Conservation (phyloP, 2,329 filamentous ascomycete species). For the Thermothelomyces thermophilus region DNA sequence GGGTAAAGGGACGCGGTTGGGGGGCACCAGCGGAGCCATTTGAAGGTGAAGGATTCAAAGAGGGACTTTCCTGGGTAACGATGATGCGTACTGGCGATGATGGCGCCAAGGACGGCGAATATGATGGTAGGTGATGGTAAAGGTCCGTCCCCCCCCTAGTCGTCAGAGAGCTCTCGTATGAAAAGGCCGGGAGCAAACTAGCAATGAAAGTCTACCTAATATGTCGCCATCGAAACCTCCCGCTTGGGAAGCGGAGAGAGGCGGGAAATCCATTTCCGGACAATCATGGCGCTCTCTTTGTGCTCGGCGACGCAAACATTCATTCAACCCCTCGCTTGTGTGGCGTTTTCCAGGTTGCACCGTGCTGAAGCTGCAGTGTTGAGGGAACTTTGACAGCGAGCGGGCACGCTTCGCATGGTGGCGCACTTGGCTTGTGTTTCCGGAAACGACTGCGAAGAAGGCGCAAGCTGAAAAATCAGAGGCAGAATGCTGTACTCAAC, state of each 20-base stretch:
- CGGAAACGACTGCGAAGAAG: conserved; percentile 5
- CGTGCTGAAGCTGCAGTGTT: conserved; percentile 6
- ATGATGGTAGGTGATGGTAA: not conserved
- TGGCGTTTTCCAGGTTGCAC: conserved; percentile 1
- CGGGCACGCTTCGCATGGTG: not conserved
- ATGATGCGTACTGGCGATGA: too few species aligned
- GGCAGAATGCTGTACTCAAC: not conserved
- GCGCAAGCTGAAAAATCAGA: not conserved
- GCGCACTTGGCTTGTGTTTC: conserved; percentile 3
- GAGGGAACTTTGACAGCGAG: too few species aligned
- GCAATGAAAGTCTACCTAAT: not conserved
- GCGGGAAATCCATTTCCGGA: conserved; percentile 1
- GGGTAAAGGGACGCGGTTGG: conserved; percentile 24
- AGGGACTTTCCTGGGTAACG: conserved; percentile 15
- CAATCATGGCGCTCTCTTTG: not conserved
- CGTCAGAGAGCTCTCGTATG: too few species aligned
- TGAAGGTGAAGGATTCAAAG: conserved; percentile 27
- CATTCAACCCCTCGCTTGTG: not conserved
- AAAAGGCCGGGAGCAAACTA: conserved; percentile 9
- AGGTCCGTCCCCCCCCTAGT: too few species aligned
- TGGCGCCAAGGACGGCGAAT: too few species aligned
- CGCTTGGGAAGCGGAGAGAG: not conserved
- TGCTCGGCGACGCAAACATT: not conserved
- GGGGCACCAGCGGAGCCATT: conserved; percentile 29
- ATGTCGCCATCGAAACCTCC: not conserved